Conservation (phyloP, 306 rosid genomes). For the Parietaria judaica region DNA sequence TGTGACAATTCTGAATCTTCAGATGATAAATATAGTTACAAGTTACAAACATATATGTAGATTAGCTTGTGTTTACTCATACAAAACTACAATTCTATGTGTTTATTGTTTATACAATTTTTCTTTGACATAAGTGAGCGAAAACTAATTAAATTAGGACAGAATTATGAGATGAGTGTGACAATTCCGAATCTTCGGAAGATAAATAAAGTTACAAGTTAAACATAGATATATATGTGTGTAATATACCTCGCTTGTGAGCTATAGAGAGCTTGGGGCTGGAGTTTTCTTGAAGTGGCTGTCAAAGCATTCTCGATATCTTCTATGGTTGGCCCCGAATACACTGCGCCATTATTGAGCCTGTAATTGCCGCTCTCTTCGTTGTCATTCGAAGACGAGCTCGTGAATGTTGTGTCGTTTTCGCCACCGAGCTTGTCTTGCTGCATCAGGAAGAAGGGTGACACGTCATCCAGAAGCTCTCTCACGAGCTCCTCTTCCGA, state of each 20-base stretch:
- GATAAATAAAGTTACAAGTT: too few relatives aligned
- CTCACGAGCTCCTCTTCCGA: constrained; percentile 59
- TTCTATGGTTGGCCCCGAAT: constrained; percentile 64
- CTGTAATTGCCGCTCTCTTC: constrained; percentile 16
- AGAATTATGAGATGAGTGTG: too few relatives aligned
- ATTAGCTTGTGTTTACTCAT: too few relatives aligned
- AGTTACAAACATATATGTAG: too few relatives aligned
- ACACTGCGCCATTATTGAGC: constrained; percentile 32
- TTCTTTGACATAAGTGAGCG: too few relatives aligned
- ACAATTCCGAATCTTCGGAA: too few relatives aligned
- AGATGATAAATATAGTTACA: too few relatives aligned
- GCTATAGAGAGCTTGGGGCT: constrained; percentile 35
- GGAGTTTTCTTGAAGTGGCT: constrained; percentile 29
- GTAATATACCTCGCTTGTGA: constrained; percentile 30
- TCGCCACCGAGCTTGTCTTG: constrained; percentile 1
- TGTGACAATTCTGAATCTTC: too few relatives aligned
- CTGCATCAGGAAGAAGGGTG: constrained; percentile 43
- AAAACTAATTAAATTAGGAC: too few relatives aligned
- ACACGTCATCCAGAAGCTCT: constrained; percentile 59
- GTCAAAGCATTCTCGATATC: constrained; percentile 71
- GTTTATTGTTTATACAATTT: too few relatives aligned
- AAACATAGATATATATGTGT: not conserved
- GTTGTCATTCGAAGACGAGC: constrained; percentile 17
- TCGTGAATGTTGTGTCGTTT: not conserved
- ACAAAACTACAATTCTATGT: too few relatives aligned